phyloP scores from a whole-genome alignment of 2,329 filamentous ascomycete genomes.

The Fusarium proliferatum region DNA sequence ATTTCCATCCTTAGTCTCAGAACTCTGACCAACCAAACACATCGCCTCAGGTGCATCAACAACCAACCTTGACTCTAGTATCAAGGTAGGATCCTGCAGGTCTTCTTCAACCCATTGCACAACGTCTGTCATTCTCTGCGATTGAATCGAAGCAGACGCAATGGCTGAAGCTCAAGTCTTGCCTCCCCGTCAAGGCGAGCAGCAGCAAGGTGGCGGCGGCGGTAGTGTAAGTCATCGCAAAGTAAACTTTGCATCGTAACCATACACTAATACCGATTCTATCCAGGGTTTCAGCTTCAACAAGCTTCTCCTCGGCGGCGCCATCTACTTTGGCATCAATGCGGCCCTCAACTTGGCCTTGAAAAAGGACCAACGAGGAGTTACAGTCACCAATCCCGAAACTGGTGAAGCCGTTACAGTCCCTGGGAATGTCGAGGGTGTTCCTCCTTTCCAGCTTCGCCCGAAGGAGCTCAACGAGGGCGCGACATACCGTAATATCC shows the following conservation, averaged over 20 bases:
- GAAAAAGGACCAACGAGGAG: conserved; percentile 59
- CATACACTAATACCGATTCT: conserved; percentile 18
- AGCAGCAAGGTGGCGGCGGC: conserved; percentile 41
- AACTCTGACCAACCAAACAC: conserved; percentile 26
- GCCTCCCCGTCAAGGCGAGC: conserved; percentile 40
- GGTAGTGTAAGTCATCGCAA: conserved; percentile 45
- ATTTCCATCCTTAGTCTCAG: not conserved
- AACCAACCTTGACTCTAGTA: conserved; percentile 29
- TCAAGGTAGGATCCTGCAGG: conserved; percentile 15
- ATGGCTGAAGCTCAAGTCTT: conserved; percentile 46
- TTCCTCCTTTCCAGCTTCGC: conserved; percentile 74
- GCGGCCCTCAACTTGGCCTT: conserved; percentile 65
- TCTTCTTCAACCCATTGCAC: conserved; percentile 1
- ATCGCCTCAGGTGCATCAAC: conserved; percentile 22
- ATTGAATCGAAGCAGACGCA: conserved; percentile 18
- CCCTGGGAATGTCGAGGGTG: conserved; percentile 63
- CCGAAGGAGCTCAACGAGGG: conserved; percentile 70
- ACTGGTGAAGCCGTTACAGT: conserved; percentile 65
- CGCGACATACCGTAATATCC: conserved; percentile 72
- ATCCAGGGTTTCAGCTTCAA: conserved; percentile 52
- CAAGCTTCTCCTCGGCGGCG: conserved; percentile 63
- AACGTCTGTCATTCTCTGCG: not conserved
- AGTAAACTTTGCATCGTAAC: not conserved
- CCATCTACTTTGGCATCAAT: conserved; percentile 70
- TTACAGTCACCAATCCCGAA: conserved; percentile 60